Evolutionary conservation across 2,329 filamentous ascomycete genomes (phyloP), one percentile per base, ranked within the genome.

Genomic region (Trichophyton equinum): DNA sequence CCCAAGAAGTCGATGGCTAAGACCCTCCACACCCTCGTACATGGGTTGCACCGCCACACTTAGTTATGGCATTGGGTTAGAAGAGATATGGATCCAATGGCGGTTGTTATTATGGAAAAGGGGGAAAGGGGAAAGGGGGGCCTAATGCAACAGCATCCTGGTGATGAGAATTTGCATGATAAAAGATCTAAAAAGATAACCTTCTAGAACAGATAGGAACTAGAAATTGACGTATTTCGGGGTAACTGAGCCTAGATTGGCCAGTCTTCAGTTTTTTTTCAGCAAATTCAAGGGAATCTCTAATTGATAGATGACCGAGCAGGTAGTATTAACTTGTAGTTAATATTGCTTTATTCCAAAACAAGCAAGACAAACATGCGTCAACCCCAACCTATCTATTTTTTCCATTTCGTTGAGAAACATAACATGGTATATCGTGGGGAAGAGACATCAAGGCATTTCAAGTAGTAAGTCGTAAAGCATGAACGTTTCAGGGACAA

Each of bases 341-440:
- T 33, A 53, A 51, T 27, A 51, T 46, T 20, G 42, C 42, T 46
- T 46, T 46, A 51, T 51, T 51, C 25, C 7, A 33, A 33, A 30
- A 27, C 13, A 5, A 11, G 11, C 30, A 8, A 53, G 27, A 11
- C 49, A 53, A 53, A 53, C 22, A 33, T 47, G 33, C 15, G 15
- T 20, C n/a, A 49, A 60, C 30, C 42, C 33, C 47, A 60, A 33
- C 38, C 38, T 27, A 33, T 20, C n/a, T 33, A 40, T 44, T 53
- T 46, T 49, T 47, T 53, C 25, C 18, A 60, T 36, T 27, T 40
- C 22, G 58, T 49, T 27, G 38, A 36, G 46, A 60, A 51, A 60
- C 20, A 59, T 18, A 18, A 15, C 8, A 58, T 36, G 7, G 22
- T 15, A 44, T 22, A 44, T 44, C 15, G n/a, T 18, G 40, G 40